Base-by-base conservation (phyloP, 1,139 yeast species). In the Hansenula anomala region DNA sequence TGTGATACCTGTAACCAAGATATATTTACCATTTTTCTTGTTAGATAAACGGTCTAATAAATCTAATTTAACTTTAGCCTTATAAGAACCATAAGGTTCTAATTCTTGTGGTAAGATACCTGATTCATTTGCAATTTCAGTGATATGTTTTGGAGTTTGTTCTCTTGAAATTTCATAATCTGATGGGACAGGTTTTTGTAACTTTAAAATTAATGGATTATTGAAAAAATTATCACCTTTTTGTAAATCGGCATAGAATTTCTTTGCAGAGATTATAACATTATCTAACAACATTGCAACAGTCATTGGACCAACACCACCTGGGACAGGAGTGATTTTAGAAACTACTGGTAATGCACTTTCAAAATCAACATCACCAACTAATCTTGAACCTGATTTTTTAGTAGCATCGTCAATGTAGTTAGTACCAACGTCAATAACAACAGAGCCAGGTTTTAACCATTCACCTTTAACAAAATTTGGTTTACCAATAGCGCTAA, bases 281-380 rank as follows among this genome's bases (percentile, higher is more conserved):
- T 92, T 92, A 58, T 85, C 85, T 62, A 90, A 78, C 43, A 92
- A 75, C 85, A 89, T 87, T 37, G 97, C 97, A 38, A 92, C 97
- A 12, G 99, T 92, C 97, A 92, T 92, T 54, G 98, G 99, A 38
- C 98, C 98, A 44, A 92, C 98, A 51, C 98, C 98, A 59, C 99
- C 99, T 37, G 98, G 99, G 42, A 92, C 99, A 23, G 98, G 98
- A 19, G 98, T 92, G 58, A 92, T 75, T 56, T 73, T 71, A 28
- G 82, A 71, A 24, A 95, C 96, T 45, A 74, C 77, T 40, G 75
- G 68, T 36, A 73, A 58, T 40, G 88, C 88, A 20, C 78, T 66
- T 37, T 71, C 81, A 54, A 75, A 89, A 48, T 90, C 96, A 45
- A 90, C 96, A 59, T 92, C 98, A 43, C 99, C 99, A 36, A 89